Percentiles rank a stretch among this genome's conserved stretches.
Evolutionary conservation across 176 grass and related monocot species (phyloP).

Genomic region (Thinopyrum elongatum): DNA sequence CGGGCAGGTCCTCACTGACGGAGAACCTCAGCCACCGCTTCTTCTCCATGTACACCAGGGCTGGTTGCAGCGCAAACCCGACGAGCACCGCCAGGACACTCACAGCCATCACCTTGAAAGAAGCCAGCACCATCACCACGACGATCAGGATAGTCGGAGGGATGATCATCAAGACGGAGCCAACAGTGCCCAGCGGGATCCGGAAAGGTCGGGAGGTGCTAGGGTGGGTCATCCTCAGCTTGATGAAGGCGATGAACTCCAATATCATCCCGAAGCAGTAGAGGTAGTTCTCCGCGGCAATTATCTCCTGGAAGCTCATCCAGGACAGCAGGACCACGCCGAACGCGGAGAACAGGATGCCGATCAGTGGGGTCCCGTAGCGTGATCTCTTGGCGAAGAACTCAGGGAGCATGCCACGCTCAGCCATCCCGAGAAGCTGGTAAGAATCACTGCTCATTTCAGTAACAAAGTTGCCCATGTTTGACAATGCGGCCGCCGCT

Average conservation of each 20-base stretch:
- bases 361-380: slow-evolving; percentile 64
- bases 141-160: slow-evolving; percentile 62
- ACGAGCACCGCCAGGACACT: slow-evolving; percentile 53
- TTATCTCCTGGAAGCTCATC: slow-evolving; percentile 89
- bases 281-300: slow-evolving; percentile 76
- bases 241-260: slow-evolving; percentile 92
- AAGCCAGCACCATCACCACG: slow-evolving; percentile 56
- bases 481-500: slow-evolving; percentile 64
- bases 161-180: slow-evolving; percentile 63
- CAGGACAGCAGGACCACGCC: slow-evolving; percentile 64
- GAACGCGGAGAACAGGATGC: slow-evolving; percentile 77
- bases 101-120: slow-evolving; percentile 52
- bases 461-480: slow-evolving; percentile 90
- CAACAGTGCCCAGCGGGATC: slow-evolving; percentile 64
- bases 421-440: slow-evolving; percentile 67
- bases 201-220: slow-evolving; percentile 56
- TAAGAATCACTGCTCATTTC: slow-evolving; percentile 92
- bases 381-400: slow-evolving; percentile 53
- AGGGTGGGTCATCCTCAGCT: slow-evolving; percentile 51
- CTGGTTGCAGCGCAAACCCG: slow-evolving; percentile 62
- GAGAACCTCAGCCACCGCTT: slow-evolving; percentile 47
- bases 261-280: slow-evolving; percentile 96
- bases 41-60: slow-evolving; percentile 56
- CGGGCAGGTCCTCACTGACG: slow-evolving; percentile 53
- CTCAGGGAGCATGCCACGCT: slow-evolving; percentile 59